Conservation (phyloP, 768 basidiomycete genomes). For the Amanita muscaria region DNA sequence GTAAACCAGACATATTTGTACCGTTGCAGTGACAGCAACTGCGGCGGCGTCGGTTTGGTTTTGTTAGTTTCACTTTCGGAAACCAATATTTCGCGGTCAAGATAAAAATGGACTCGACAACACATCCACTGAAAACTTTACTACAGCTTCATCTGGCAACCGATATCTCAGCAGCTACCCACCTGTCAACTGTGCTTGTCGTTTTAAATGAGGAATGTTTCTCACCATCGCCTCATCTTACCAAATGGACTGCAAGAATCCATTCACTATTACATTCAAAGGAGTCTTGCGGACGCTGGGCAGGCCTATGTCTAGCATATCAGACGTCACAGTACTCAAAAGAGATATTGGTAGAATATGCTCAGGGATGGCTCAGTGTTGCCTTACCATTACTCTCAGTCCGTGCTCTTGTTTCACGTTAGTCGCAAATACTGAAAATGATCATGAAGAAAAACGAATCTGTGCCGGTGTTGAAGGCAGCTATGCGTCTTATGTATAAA, state of each 20-base stretch:
- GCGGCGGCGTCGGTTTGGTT: conserved; percentile 7
- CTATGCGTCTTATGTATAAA: conserved; percentile 52
- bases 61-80: conserved; percentile 15
- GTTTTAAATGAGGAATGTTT: conserved; percentile 47
- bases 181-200: conserved; percentile 52
- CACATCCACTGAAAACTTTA: conserved; percentile 50
- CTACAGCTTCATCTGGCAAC: conserved; percentile 68
- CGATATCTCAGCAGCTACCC: conserved; percentile 48
- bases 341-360: conserved; percentile 55
- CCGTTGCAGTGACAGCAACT: conserved; percentile 1
- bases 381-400: conserved; percentile 64
- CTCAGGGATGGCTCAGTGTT: conserved; percentile 63
- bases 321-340: conserved; percentile 54
- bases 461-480: conserved; percentile 46
- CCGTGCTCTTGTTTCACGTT: conserved; percentile 25
- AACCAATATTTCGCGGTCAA: conserved; percentile 1
- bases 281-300: conserved; percentile 71
- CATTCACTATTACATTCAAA: conserved; percentile 71
- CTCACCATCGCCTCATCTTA: conserved; percentile 51
- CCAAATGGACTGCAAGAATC: conserved; percentile 72
- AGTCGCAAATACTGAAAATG: conserved; percentile 16
- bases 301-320: conserved; percentile 67
- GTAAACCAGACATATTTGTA: conserved; percentile 10
- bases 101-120: conserved; percentile 30
- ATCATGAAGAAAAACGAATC: conserved; percentile 59